Conservation (phyloP, 2,329 filamentous ascomycete species). For the Huntiella bhutanensis region DNA sequence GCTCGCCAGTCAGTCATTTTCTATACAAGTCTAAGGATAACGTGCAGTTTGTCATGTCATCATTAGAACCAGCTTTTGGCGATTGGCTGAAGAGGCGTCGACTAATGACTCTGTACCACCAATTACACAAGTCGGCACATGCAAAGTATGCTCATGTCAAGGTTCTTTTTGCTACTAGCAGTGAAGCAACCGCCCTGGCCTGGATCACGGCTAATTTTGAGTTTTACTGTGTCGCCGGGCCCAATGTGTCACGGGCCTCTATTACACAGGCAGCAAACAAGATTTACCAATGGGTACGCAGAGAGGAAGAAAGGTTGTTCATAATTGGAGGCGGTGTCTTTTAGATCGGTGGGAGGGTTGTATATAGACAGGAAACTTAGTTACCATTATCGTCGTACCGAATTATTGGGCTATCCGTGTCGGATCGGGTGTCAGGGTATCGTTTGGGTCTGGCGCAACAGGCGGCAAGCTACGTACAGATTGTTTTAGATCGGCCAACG, state of each 20-base stretch:
- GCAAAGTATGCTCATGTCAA: slow-evolving; percentile 68
- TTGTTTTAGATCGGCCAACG: no score
- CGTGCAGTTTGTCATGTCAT: slow-evolving; percentile 88
- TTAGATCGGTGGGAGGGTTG: slow-evolving; percentile 16
- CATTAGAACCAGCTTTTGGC: slow-evolving; percentile 50
- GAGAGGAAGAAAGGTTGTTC: slow-evolving; percentile 84
- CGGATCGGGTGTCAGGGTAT: no score
- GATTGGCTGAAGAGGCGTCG: slow-evolving; percentile 41
- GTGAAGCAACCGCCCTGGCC: slow-evolving; percentile 61
- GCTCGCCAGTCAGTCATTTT: slow-evolving; percentile 71
- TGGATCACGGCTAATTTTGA: slow-evolving; percentile 89
- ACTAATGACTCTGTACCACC: slow-evolving; percentile 70
- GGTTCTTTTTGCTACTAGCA: slow-evolving; percentile 60
- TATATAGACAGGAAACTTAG: no score
- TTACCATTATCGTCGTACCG: no score
- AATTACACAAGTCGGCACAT: slow-evolving; percentile 71
- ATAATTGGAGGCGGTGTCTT: slow-evolving; percentile 95
- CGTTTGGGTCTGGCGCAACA: no score
- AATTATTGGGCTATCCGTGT: no score
- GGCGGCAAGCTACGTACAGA: no score
- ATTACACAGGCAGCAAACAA: slow-evolving; percentile 75
- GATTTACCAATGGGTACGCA: slow-evolving; percentile 77
- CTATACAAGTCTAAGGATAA: slow-evolving; percentile 88
- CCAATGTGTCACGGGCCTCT: slow-evolving; percentile 41
- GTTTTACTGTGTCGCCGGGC: slow-evolving; percentile 83